Evolutionary conservation across 1,284 basidiomycete genomes (phyloP), one percentile per base, ranked within the genome.

Genomic region (Sanghuangporus baumii): DNA sequence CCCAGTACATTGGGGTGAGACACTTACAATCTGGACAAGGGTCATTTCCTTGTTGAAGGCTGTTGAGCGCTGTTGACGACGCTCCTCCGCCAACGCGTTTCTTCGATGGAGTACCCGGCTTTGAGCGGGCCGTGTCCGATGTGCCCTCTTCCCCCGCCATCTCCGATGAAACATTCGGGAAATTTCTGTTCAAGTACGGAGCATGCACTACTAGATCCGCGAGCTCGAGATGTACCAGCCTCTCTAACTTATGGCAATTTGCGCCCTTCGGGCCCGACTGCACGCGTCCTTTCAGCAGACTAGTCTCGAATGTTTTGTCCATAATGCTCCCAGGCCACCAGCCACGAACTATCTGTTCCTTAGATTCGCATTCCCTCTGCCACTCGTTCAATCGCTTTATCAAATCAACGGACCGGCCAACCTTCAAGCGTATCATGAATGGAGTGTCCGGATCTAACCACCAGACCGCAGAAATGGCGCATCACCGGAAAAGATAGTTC

Each of bases 191-290:
- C 5, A 90, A 75, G 70, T 92, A 89, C 2, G 80, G 79, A n/a
- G 74, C 69, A 59, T 85, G 79, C 47, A 81, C 71, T 7, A 79
- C 80, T 43, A 92, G 70, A 71, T 93, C 91, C 3, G 81, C 79
- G 6, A 93, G 78, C 70, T 93, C 90, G 26, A 91, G 76, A 68
- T 92, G 90, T 43, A 92, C 81, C 14, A 93, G 79, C 43, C 88
- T 76, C 71, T 93, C 90, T 73, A 81, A 65, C 52, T 77, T 74
- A 64, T 79, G 77, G 52, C 76, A 78, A 55, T 71, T 76, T 12
- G 73, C 74, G 2, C 82, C 84, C 56, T 81, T 81, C 37, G 78
- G 71, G 20, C 88, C 86, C 1, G 82, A 77, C 61, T 77, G 76
- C 11, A 85, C 74, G 40, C 74, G 74, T 1, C 81, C 80, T 57